Conservation (phyloP, 495 filamentous ascomycete species). For the Geoglossum glabrum region DNA sequence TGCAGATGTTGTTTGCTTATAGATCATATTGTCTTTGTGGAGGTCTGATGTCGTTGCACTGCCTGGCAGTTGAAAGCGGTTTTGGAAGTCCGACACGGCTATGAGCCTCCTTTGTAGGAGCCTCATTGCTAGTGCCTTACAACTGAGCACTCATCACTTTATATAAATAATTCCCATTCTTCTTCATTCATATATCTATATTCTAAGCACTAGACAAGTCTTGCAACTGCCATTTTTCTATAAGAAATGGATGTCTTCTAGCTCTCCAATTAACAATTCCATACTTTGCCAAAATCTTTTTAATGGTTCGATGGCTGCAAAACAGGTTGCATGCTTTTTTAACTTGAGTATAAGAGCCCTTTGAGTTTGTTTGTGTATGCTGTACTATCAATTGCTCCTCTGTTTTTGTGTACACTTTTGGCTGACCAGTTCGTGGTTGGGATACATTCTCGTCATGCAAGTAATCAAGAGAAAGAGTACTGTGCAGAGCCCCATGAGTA, state of each 20-base stretch:
- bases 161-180: too few species aligned
- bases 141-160: too few species aligned
- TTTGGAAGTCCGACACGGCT: too few species aligned
- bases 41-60: too few species aligned
- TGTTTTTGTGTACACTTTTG: neutral
- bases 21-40: too few species aligned
- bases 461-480: neutral
- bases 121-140: too few species aligned
- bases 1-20: too few species aligned
- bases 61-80: too few species aligned
- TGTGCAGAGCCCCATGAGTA: neutral
- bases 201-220: neutral
- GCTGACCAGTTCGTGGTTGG: neutral
- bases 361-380: neutral
- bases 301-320: neutral
- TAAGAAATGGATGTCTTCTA: neutral
- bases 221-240: neutral
- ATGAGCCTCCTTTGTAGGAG: too few species aligned
- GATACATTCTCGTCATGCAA: neutral
- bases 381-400: neutral
- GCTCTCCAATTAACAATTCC: neutral
- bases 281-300: too few species aligned
- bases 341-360: neutral
- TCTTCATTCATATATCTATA: neutral
- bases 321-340: neutral